These are phyloP conservation scores for Aspergillus bridgeri DNA, from an alignment of 495 filamentous ascomycete genomes.

Conservation along the genomic window DNA sequence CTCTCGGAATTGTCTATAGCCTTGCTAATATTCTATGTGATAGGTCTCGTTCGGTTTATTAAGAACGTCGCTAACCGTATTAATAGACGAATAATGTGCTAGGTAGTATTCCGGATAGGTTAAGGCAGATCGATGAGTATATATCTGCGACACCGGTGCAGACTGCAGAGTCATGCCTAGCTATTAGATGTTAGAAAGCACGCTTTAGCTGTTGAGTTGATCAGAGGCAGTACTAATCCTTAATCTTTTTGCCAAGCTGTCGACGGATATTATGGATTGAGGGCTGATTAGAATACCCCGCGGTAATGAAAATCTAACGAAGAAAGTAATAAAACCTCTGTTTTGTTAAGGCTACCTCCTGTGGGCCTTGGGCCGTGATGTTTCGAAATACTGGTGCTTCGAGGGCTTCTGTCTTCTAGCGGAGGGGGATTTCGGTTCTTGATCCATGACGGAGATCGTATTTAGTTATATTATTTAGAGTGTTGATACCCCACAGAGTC, in stretches of 20 bases:
- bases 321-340: background rate
- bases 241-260: slow-evolving; percentile 4
- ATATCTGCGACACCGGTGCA: slow-evolving; percentile 20
- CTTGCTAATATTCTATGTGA: slow-evolving; percentile 23
- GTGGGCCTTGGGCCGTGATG: background rate
- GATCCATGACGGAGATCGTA: slow-evolving; percentile 1
- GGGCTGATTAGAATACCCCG: too few species aligned
- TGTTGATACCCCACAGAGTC: background rate
- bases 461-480: background rate
- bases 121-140: slow-evolving; percentile 11
- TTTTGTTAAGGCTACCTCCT: background rate
- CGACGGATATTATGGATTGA: background rate
- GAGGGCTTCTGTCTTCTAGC: background rate
- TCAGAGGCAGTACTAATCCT: slow-evolving; percentile 15
- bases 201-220: slow-evolving; percentile 5
- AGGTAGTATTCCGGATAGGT: slow-evolving; percentile 20
- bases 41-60: slow-evolving; percentile 14
- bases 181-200: slow-evolving; percentile 15
- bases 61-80: slow-evolving; percentile 19
- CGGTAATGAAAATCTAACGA: background rate
- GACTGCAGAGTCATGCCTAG: slow-evolving; percentile 21
- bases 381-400: background rate
- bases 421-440: slow-evolving; percentile 6
- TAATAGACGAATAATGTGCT: slow-evolving; percentile 19
- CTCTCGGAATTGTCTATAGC: slow-evolving; percentile 20